phyloP scores from a whole-genome alignment of 2,329 filamentous ascomycete species.

The Lachnellula suecica region DNA sequence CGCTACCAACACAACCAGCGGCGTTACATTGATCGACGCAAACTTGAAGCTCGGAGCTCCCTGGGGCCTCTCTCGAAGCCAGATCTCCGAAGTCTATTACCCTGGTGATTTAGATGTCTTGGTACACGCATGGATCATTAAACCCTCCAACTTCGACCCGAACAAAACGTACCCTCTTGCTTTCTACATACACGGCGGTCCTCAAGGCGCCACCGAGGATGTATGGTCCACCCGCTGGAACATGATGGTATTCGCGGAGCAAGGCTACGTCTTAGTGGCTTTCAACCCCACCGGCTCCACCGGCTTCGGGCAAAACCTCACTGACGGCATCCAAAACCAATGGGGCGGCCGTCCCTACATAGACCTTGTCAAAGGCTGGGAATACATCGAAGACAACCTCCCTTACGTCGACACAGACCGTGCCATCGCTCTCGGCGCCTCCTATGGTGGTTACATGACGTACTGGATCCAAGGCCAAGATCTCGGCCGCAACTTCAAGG shows the following conservation, averaged over 20 bases:
- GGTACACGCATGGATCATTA: constrained; percentile 55
- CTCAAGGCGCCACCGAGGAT: constrained; percentile 74
- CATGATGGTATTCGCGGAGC: constrained; percentile 78
- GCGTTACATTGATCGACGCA: constrained; percentile 19
- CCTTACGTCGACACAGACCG: constrained; percentile 64
- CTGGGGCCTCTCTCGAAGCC: constrained; percentile 18
- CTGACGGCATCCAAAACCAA: constrained; percentile 44
- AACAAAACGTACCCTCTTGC: constrained; percentile 23
- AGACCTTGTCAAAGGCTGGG: constrained; percentile 75
- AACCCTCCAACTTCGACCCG: constrained; percentile 65
- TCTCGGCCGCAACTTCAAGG: constrained; percentile 79
- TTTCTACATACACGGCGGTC: constrained; percentile 67
- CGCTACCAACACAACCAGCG: constrained; percentile 17
- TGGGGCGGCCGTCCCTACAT: constrained; percentile 67
- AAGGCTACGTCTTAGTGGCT: constrained; percentile 77
- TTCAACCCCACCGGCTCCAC: constrained; percentile 82
- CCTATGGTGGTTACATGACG: constrained; percentile 73
- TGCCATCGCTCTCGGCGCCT: constrained; percentile 71
- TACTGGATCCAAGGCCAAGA: constrained; percentile 88
- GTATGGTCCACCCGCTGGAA: constrained; percentile 83
- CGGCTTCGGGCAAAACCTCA: constrained; percentile 74
- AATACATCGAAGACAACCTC: constrained; percentile 65
- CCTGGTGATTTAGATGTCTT: constrained; percentile 23
- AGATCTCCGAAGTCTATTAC: constrained; percentile 26
- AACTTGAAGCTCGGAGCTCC: constrained; percentile 19